phyloP scores from a whole-genome alignment of 495 filamentous ascomycete genomes.

The Penicillium silybi region DNA sequence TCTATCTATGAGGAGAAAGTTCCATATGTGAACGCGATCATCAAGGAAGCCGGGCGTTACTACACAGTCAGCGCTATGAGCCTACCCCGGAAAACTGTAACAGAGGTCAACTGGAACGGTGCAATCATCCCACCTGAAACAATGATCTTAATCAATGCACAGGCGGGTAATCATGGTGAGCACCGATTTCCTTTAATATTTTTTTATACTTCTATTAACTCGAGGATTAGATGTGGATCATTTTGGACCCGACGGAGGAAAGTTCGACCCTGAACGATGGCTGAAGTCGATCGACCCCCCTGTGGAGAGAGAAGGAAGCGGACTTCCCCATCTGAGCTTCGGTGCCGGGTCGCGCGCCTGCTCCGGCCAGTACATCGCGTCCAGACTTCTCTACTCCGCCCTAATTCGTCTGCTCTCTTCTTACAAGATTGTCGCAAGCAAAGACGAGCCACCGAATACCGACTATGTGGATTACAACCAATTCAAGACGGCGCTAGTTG shows the following conservation, averaged over 20 bases:
- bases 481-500: conserved; percentile 52
- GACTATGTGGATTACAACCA: conserved; percentile 57
- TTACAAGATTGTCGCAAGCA: conserved; percentile 50
- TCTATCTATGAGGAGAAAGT: conserved; percentile 45
- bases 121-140: conserved; percentile 52
- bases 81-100: conserved; percentile 48
- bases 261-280: conserved; percentile 54
- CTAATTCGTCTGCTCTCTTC: conserved; percentile 44
- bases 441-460: conserved; percentile 47
- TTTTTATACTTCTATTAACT: background rate
- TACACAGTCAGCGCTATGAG: conserved; percentile 55
- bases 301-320: conserved; percentile 28
- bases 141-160: conserved; percentile 55
- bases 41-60: conserved; percentile 53
- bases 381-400: conserved; percentile 46
- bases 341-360: conserved; percentile 52
- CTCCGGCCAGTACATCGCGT: conserved; percentile 49
- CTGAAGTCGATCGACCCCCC: conserved; percentile 36
- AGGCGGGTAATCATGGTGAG: conserved; percentile 55
- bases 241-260: conserved; percentile 45
- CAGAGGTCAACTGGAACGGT: conserved; percentile 52
- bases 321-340: conserved; percentile 48
- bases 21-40: conserved; percentile 45
- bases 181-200: background rate
- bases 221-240: conserved; percentile 41